Conservation (phyloP, 345 rosid species). For the Boechera retrofracta region DNA sequence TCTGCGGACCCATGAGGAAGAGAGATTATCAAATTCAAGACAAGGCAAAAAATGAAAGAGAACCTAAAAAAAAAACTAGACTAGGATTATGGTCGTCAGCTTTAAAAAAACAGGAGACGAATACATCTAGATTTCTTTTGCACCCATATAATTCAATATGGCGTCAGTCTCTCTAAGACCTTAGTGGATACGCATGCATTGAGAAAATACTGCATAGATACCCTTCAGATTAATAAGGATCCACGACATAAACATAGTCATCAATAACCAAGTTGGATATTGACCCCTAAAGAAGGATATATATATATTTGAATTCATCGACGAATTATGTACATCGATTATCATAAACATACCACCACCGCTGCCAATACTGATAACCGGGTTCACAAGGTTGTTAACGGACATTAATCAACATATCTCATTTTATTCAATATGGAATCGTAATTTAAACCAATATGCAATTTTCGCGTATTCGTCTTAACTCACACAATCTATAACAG, state of each 20-base stretch:
- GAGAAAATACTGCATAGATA: too few relatives aligned
- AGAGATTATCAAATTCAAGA: slow-evolving; percentile 21
- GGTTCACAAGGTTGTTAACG: neutral
- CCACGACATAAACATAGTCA: neutral
- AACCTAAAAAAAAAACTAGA: neutral
- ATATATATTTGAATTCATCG: neutral
- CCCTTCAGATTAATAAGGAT: too few relatives aligned
- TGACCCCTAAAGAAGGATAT: neutral
- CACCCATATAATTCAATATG: neutral
- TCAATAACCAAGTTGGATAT: slow-evolving; percentile 3
- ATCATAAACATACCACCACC: neutral
- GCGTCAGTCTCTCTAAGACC: neutral
- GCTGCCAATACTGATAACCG: neutral
- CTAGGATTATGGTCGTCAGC: slow-evolving; percentile 2
- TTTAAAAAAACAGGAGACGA: neutral
- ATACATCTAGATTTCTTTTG: neutral
- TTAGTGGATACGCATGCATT: slow-evolving; percentile 2
- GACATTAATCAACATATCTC: neutral
- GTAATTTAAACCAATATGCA: neutral
- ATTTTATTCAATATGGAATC: neutral
- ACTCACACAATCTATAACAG: slow-evolving; percentile 13
- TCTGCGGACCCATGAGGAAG: slow-evolving; percentile 52
- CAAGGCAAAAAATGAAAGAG: slow-evolving; percentile 18
- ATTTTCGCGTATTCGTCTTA: slow-evolving; percentile 10
- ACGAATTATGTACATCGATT: neutral